Conservation (phyloP, 345 rosid species). For the Corchorus capsularis region DNA sequence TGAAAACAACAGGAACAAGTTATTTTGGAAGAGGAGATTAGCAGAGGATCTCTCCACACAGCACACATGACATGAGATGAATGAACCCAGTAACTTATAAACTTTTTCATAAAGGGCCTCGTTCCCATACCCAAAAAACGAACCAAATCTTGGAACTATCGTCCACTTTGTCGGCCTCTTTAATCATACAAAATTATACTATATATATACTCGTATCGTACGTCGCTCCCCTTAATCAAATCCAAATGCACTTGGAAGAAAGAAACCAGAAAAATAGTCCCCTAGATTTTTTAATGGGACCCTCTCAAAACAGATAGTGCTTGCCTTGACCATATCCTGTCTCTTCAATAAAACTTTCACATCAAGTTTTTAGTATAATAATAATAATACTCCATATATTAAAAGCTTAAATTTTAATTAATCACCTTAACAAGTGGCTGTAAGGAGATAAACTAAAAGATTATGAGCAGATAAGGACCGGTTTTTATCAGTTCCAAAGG, state of each 20-base stretch:
- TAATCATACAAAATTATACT: neutral
- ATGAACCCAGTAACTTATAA: neutral
- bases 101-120: neutral
- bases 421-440: conserved; percentile 29
- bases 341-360: conserved; percentile 12
- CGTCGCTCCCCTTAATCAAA: neutral
- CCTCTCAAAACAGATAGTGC: neutral
- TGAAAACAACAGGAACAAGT: neutral
- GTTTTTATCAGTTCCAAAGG: conserved; percentile 19
- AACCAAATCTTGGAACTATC: conserved; percentile 33
- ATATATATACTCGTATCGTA: neutral
- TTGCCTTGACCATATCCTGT: conserved; percentile 26
- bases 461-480: conserved; percentile 31
- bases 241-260: neutral
- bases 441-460: conserved; percentile 21
- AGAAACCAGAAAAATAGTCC: neutral
- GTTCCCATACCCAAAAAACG: neutral
- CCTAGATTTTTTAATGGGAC: conserved; percentile 18
- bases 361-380: neutral
- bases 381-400: too few relatives aligned
- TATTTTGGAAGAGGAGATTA: conserved; percentile 18
- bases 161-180: conserved; percentile 40
- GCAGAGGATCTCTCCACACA: conserved; percentile 7
- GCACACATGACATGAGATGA: too few relatives aligned
- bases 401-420: neutral